A percentile compares a stretch with the other conserved stretches of the same genome.
phyloP scores from a whole-genome alignment of 129 eudicot genomes.

The Apium graveolens region DNA sequence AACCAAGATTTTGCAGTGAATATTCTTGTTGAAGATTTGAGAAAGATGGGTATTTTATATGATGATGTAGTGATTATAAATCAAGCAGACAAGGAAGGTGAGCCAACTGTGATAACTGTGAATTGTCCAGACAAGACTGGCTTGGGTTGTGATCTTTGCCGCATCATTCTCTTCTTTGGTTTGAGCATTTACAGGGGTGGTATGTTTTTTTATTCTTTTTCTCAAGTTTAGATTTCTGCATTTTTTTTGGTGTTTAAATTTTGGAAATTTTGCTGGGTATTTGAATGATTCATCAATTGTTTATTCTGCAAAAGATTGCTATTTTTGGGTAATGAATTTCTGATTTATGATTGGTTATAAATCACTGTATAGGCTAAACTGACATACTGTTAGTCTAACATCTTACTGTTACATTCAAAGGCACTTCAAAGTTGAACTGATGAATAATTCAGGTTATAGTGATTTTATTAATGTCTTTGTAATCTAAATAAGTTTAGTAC shows the following conservation, averaged over 20 bases:
- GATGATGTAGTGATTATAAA: slow-evolving; percentile 76
- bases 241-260: background rate
- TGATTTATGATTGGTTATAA: background rate
- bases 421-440: background rate
- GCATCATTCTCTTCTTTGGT: slow-evolving; percentile 77
- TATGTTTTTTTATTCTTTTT: slow-evolving; percentile 8
- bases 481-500: background rate
- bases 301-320: background rate
- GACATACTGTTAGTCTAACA: background rate
- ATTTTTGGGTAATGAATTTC: background rate
- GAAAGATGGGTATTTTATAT: slow-evolving; percentile 52
- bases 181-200: slow-evolving; percentile 77
- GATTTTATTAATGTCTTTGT: background rate
- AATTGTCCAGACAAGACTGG: slow-evolving; percentile 97
- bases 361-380: background rate
- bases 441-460: background rate
- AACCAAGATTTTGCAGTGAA: background rate
- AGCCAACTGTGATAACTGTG: slow-evolving; percentile 70
- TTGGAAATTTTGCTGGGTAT: background rate
- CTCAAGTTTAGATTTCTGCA: no score
- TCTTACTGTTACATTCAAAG: background rate
- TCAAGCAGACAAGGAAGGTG: slow-evolving; percentile 52
- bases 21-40: background rate
- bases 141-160: slow-evolving; percentile 92
- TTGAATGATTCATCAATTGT: background rate